These are phyloP conservation scores for Podaxis sp. DNA, from an alignment of 768 basidiomycete species.

Conservation along the genomic window DNA sequence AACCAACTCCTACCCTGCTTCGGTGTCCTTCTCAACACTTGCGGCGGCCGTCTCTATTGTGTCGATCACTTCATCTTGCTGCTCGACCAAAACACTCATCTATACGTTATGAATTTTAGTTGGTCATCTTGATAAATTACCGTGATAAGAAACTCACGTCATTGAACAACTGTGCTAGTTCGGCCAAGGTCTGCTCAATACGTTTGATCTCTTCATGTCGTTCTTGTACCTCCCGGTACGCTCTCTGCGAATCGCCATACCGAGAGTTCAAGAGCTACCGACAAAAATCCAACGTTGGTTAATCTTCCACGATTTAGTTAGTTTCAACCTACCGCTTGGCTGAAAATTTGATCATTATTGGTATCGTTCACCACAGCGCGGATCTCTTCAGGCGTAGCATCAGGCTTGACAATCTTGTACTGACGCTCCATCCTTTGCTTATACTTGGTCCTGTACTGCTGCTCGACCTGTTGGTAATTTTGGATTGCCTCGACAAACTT, in stretches of 20 bases:
- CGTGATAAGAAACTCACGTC: constrained; percentile 57
- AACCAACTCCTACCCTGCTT: constrained; percentile 63
- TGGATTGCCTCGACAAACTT: constrained; percentile 88
- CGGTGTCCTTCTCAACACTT: constrained; percentile 78
- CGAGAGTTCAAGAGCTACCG: constrained; percentile 81
- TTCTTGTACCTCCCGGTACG: constrained; percentile 96
- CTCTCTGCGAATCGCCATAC: constrained; percentile 83
- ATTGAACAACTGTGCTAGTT: constrained; percentile 94
- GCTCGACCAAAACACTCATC: constrained; percentile 95
- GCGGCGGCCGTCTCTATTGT: constrained; percentile 78
- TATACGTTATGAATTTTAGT: constrained; percentile 26
- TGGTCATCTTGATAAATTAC: background rate
- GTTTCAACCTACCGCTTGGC: constrained; percentile 64
- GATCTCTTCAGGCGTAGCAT: constrained; percentile 89
- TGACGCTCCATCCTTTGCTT: constrained; percentile 84
- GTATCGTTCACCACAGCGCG: constrained; percentile 85
- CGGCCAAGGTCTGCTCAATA: constrained; percentile 90
- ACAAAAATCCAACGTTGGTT: background rate
- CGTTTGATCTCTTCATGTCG: constrained; percentile 95
- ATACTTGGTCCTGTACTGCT: constrained; percentile 74
- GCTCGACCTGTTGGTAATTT: constrained; percentile 80
- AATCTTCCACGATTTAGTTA: background rate
- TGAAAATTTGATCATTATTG: constrained; percentile 82
- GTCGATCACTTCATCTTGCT: constrained; percentile 88
- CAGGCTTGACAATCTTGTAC: constrained; percentile 91